These are phyloP conservation scores for Trichoderma sp. DNA, from an alignment of 2,329 filamentous ascomycete species.

Conservation along the genomic window DNA sequence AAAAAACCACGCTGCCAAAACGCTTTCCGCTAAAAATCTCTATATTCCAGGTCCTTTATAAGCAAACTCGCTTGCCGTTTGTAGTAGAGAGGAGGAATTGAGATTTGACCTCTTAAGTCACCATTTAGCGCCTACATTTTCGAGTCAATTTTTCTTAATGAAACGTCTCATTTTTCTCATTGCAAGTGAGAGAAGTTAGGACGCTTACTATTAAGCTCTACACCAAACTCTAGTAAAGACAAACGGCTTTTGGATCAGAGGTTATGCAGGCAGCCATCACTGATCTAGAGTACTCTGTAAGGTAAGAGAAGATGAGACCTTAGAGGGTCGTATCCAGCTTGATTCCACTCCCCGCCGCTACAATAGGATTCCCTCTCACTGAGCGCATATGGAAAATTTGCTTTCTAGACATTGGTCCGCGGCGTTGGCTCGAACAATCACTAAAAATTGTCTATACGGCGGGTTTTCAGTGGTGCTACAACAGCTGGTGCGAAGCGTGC, in stretches of 20 bases:
- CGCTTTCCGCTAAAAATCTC: background rate
- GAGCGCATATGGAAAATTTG: background rate
- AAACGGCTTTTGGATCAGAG: background rate
- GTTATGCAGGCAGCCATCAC: background rate
- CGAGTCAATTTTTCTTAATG: background rate
- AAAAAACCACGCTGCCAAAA: background rate
- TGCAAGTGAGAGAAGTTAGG: background rate
- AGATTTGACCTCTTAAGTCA: background rate
- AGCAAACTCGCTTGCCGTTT: background rate
- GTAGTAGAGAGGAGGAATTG: background rate
- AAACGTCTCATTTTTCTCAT: background rate
- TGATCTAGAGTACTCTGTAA: background rate
- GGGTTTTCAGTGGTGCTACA: too few species aligned
- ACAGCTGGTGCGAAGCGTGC: too few species aligned
- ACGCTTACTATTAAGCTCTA: background rate
- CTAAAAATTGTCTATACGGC: too few species aligned
- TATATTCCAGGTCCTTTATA: background rate
- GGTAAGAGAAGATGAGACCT: background rate
- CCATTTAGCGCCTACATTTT: background rate
- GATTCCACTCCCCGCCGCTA: background rate
- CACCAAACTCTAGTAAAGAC: background rate
- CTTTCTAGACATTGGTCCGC: background rate
- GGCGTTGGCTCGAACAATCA: background rate
- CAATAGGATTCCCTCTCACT: background rate
- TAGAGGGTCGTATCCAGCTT: background rate